Base-by-base conservation (phyloP, 352 stramenopile genomes). In the Blastocystis sp. region DNA sequence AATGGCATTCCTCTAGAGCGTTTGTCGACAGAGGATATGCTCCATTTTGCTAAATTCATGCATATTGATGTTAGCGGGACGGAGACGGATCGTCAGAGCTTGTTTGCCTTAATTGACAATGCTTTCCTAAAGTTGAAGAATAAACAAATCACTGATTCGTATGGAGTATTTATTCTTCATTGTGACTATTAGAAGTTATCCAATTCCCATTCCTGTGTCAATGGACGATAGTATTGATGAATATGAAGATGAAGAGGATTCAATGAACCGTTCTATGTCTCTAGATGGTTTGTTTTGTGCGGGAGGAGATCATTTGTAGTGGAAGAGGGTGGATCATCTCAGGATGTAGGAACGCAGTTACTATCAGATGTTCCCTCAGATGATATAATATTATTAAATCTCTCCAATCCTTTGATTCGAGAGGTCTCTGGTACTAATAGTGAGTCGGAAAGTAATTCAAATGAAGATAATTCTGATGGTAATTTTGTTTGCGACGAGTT, bases 31-130 rank as follows among this genome's bases (percentile, higher is more conserved):
- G 16, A 65, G 24, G 71, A 83, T 42, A 83, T 83, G 71, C 43
- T 83, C n/a, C 71, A 83, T 42, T 66, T 83, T 35, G 71, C 71
- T 32, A 59, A 83, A 59, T 66, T 66, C 24, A 67, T 66, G 42
- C 27, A 83, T 19, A 63, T 63, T 32, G 21, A 66, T 65, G 21
- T 83, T 65, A 49, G 66, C 0, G 37, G 52, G n/a, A 59, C 37
- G 1, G 37, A 42, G 16, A 29, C 19, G 1, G 71, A 83, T 43
- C 71, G 71, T 66, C 46, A 67, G 42, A 83, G 71, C 32, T 27
- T 83, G 43, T 63, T 83, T 83, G 71, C 71, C 7, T n/a, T 63
- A 83, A 83, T 83, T 27, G 27, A 67, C 27, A 63, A 83, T 14
- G 49, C 42, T 4, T 83, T 83, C 37, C 24, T 83, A 39, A 27